phyloP scores from a whole-genome alignment of 2,329 filamentous ascomycete species.

The Alternaria rosae region DNA sequence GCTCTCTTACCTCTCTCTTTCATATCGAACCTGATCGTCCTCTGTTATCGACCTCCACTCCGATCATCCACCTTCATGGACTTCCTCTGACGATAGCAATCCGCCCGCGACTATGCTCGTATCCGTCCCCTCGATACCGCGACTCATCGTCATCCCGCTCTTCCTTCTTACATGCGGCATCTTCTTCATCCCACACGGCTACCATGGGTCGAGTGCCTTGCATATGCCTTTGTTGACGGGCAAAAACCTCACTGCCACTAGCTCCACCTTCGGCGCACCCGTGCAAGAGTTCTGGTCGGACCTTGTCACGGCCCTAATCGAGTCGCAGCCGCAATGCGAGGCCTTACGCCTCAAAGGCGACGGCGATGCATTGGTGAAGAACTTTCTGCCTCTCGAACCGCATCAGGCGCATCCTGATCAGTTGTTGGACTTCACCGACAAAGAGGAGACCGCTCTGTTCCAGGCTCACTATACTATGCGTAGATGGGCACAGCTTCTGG shows the following conservation, averaged over 20 bases:
- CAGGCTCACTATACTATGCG: conserved; percentile 33
- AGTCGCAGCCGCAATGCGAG: conserved; percentile 24
- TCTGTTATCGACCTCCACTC: background rate
- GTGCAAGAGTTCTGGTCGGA: conserved; percentile 26
- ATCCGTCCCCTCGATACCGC: conserved; percentile 19
- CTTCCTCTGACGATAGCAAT: background rate
- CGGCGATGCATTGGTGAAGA: conserved; percentile 4
- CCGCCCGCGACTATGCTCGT: conserved; percentile 19
- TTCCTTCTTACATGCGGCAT: conserved; percentile 18
- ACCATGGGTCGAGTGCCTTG: conserved; percentile 7
- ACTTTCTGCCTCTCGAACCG: conserved; percentile 21
- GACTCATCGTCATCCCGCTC: conserved; percentile 18
- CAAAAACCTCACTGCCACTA: conserved; percentile 21
- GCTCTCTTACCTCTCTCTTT: background rate
- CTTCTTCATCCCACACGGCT: conserved; percentile 18
- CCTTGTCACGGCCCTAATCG: conserved; percentile 17
- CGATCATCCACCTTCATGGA: conserved; percentile 4
- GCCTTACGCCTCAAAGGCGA: conserved; percentile 20
- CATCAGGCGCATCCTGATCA: conserved; percentile 16
- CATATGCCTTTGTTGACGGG: background rate
- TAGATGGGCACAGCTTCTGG: conserved; percentile 22
- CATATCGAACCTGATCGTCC: background rate
- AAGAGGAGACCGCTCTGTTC: conserved; percentile 28
- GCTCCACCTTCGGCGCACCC: conserved; percentile 21
- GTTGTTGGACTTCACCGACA: conserved; percentile 25